phyloP scores from a whole-genome alignment of 257 asterid genomes.

The Solanum sparsipilum region DNA sequence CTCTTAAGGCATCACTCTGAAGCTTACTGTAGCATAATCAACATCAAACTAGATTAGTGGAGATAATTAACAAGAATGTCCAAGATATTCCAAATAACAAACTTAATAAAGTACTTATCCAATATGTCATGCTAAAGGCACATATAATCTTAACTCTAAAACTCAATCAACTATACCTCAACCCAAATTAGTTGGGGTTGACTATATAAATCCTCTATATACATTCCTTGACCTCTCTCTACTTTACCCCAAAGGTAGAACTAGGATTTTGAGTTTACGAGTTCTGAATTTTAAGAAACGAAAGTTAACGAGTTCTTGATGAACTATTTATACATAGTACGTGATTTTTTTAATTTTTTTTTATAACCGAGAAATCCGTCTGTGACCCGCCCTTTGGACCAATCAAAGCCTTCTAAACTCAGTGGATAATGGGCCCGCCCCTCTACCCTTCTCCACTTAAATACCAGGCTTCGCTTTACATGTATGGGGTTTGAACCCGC shows the following conservation, averaged over 20 bases:
- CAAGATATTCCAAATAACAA: neutral
- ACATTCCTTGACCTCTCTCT: neutral
- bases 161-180: neutral
- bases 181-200: neutral
- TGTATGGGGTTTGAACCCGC: no score
- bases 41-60: neutral
- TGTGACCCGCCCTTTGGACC: no score
- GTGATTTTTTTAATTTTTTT: neutral
- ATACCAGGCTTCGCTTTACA: no score
- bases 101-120: neutral
- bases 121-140: neutral
- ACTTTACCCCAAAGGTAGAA: neutral
- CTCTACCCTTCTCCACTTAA: no score
- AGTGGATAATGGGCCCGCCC: no score
- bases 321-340: fast-evolving
- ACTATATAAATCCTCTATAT: neutral
- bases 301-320: neutral
- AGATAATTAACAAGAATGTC: neutral
- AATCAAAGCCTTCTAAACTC: no score
- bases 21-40: neutral
- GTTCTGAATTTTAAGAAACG: neutral
- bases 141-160: neutral
- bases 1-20: neutral
- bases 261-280: neutral
- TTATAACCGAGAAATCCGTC: no score